phyloP scores from a whole-genome alignment of 306 rosid genomes.

The Vigna trinervia region DNA sequence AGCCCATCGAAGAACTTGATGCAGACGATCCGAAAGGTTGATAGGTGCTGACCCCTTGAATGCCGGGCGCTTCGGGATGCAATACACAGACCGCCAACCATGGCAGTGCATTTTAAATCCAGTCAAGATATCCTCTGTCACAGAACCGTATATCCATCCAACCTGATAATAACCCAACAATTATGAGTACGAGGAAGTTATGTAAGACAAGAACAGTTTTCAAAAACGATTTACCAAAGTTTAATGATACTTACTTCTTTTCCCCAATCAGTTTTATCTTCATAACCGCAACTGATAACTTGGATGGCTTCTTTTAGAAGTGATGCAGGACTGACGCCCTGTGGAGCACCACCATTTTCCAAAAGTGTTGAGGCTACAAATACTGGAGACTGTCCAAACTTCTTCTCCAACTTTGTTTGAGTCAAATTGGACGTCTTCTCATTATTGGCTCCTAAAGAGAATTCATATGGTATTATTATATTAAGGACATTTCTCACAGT shows the following conservation, averaged over 20 bases:
- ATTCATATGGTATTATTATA: constrained; percentile 33
- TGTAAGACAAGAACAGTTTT: constrained; percentile 25
- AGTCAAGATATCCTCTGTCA: constrained; percentile 97
- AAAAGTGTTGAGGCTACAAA: constrained; percentile 74
- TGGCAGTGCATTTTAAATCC: constrained; percentile 99
- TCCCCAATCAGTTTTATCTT: constrained; percentile 98
- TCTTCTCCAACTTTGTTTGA: constrained; percentile 84
- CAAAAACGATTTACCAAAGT: not conserved
- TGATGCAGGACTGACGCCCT: constrained; percentile 73
- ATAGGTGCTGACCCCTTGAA: constrained; percentile 99
- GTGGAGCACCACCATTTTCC: constrained; percentile 87
- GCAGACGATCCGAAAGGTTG: constrained; percentile 91
- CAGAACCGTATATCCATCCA: constrained; percentile 99
- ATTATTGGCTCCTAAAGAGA: constrained; percentile 54
- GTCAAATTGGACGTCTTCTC: constrained; percentile 57
- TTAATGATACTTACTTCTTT: constrained; percentile 68
- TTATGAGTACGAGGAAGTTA: constrained; percentile 19
- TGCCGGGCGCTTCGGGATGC: constrained; percentile 88
- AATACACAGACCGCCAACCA: constrained; percentile 98
- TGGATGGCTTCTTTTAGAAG: constrained; percentile 93
- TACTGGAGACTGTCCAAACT: constrained; percentile 93
- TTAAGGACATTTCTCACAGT: not conserved
- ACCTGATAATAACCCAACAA: constrained; percentile 58
- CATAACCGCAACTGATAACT: constrained; percentile 97
- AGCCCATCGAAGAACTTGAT: constrained; percentile 99